Base-by-base conservation (phyloP, 129 eudicot species). In the Arctium minus region DNA sequence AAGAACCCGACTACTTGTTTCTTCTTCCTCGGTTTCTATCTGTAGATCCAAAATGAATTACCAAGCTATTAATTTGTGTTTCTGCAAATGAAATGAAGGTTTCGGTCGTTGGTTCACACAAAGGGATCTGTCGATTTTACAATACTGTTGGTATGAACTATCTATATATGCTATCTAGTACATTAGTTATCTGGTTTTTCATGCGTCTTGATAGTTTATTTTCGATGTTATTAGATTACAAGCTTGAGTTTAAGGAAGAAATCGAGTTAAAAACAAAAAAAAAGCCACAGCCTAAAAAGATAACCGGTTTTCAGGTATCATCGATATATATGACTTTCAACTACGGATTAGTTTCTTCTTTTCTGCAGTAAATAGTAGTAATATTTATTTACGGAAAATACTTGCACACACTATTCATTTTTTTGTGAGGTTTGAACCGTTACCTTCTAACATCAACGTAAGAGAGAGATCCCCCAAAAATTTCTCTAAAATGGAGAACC, bases 241-340 rank as follows among this genome's bases (percentile, higher is more conserved):
- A 86, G 84, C 81, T 95, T 79, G 97, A 91, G 75, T 91, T 84
- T 77, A 92, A 86, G 79, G 92, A 86, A 8, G 85, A 72, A 22
- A 75, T 85, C 70, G 97, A 89, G 44, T 33, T 92, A 77, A 90
- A 79, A 83, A 84, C 72, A 78, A 95, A 89, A 88, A 94, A 95
- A 83, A 95, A 95, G 85, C 37, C 93, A 35, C 90, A 79, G 75
- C 85, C 97, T 27, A 94, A 88, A 81, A 94, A 87, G 77, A 78
- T 94, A 68, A 94, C 97, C 12, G 97, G 98, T 36, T 88, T 94
- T 79, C 91, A 94, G 97, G 98, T 94, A 83, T 9, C 56, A 46
- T 46, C 56, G 46, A 40, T 4, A 39, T 11, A 3, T n/a, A 13
- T 17, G 29, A 1, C 10, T 40, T 64, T 60, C 64, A 81, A 8